Base-by-base conservation (phyloP, 1,284 basidiomycete genomes). In the Coriolopsis trogii region DNA sequence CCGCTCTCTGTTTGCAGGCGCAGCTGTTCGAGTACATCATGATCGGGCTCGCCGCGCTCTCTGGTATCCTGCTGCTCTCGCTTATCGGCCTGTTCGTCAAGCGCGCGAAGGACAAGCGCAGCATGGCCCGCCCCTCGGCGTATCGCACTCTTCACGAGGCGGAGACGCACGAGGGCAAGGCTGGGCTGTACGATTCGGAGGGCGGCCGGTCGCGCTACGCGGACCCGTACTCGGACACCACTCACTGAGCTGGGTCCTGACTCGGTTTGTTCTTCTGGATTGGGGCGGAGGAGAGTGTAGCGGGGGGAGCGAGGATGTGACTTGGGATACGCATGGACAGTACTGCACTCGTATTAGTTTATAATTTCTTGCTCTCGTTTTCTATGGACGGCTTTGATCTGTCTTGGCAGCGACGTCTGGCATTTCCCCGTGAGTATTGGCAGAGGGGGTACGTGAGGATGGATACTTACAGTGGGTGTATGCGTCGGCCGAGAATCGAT, bases 221-320 rank as follows among this genome's bases (percentile, higher is more conserved):
- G 4, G 61, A 65, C 41, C 65, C 65, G 6, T 67, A 67, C 61
- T 39, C 47, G 25, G 63, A 65, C 52, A 44, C n/a, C n/a, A n/a
- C 53, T 42, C 26, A 51, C 49, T 58, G 38, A 42, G 36, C 45
- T 42, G 37, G n/a, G n/a, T n/a, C n/a, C n/a, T n/a, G n/a, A n/a
- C n/a, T n/a, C n/a, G n/a, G n/a, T n/a, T n/a, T n/a, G n/a, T n/a
- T n/a, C n/a, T n/a, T n/a, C n/a, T n/a, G n/a, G n/a, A n/a, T n/a
- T n/a, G n/a, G n/a, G n/a, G n/a, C n/a, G n/a, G n/a, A n/a, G n/a
- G n/a, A n/a, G n/a, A n/a, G n/a, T n/a, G n/a, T n/a, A n/a, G n/a
- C n/a, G n/a, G n/a, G n/a, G n/a, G n/a, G n/a, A n/a, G n/a, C n/a
- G n/a, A n/a, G n/a, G n/a, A n/a, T n/a, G n/a, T n/a, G n/a, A n/a